Base-by-base conservation (phyloP, 257 asterid genomes). In the Ligustrum vulgare region DNA sequence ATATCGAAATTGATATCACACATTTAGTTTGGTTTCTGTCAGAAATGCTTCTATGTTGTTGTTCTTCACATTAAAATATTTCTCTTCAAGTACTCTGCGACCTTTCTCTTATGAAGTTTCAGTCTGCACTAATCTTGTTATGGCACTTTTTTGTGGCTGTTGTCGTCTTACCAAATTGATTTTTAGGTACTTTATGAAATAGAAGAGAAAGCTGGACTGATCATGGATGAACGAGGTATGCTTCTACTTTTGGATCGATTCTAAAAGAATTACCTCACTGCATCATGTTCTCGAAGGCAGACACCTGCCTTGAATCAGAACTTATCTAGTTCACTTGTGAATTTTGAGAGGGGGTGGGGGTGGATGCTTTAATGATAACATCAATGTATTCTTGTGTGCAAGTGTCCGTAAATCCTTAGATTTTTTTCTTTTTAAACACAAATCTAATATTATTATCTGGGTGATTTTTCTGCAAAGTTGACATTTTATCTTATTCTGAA, bases 201-300 rank as follows among this genome's bases (percentile, higher is more conserved):
- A 70, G 98, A 94, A 80, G 90, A 86, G 85, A 94, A 91, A 77
- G 91, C 96, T 49, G 93, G 83, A 49, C 84, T 82, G 70, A 91
- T 94, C 84, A 79, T 94, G 91, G 98, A 93, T 45, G 99, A 94
- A 87, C 91, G 99, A 79, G 98, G 98, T 92, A 75, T 37, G 78
- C 51, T 35, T 63, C 74, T 69, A 5, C 36, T 47, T 16, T 37
- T 72, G 69, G 71, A 66, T 77, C n/a, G 47, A 28, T 32, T 33
- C 62, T 45, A 15, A 11, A 18, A 22, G 13, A 20, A 7, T 56
- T 56, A 56, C 32, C 25, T 56, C 8, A 58, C 20, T 16, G 22
- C 4, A 47, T 13, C 15, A 3, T 41, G 22, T 49, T 51, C 23
- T 16, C 23, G 9, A 51, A 6, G 66, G 66, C 7, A 20, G 13